These are phyloP conservation scores for Mayamaea pseudoterrestris DNA, from an alignment of 108 stramenopile genomes.

Conservation along the genomic window DNA sequence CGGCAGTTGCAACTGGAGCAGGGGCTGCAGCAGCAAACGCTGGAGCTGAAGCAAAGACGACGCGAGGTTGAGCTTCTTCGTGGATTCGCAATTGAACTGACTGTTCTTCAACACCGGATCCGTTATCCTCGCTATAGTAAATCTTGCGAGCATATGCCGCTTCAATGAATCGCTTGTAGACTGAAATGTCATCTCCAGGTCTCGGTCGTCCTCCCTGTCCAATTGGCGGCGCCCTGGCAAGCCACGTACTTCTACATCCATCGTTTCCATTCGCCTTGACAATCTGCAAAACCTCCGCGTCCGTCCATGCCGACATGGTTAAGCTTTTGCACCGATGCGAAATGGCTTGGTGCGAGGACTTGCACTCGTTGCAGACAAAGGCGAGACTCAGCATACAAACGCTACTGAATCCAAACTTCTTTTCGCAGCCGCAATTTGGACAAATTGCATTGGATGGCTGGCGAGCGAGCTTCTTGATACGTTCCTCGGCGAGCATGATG, in stretches of 20 bases:
- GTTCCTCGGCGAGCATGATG: slow-evolving; percentile 55
- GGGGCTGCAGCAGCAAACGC: slow-evolving; percentile 9
- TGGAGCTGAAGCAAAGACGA: slow-evolving; percentile 13
- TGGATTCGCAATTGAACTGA: background rate
- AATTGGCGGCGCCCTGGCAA: slow-evolving; percentile 61
- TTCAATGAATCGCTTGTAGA: slow-evolving; percentile 74
- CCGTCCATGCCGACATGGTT: slow-evolving; percentile 80
- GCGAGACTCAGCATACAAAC: slow-evolving; percentile 88
- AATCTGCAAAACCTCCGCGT: slow-evolving; percentile 53
- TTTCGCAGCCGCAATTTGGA: slow-evolving; percentile 74
- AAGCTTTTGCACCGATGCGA: slow-evolving; percentile 87
- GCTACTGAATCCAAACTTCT: slow-evolving; percentile 73
- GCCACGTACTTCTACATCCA: slow-evolving; percentile 56
- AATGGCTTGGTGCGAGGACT: slow-evolving; percentile 81
- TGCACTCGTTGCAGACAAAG: slow-evolving; percentile 90
- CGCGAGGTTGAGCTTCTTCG: background rate
- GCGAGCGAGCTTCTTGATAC: slow-evolving; percentile 55
- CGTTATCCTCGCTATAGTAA: slow-evolving; percentile 46
- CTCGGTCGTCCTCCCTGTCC: slow-evolving; percentile 59
- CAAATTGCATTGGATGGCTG: slow-evolving; percentile 49
- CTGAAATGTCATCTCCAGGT: slow-evolving; percentile 52
- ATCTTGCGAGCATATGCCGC: slow-evolving; percentile 61
- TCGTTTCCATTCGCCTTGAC: slow-evolving; percentile 55
- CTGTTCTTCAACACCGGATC: background rate
- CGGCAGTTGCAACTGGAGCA: slow-evolving; percentile 14